These are phyloP conservation scores for Rusavskia elegans DNA, from an alignment of 495 filamentous ascomycete species.

Conservation along the genomic window DNA sequence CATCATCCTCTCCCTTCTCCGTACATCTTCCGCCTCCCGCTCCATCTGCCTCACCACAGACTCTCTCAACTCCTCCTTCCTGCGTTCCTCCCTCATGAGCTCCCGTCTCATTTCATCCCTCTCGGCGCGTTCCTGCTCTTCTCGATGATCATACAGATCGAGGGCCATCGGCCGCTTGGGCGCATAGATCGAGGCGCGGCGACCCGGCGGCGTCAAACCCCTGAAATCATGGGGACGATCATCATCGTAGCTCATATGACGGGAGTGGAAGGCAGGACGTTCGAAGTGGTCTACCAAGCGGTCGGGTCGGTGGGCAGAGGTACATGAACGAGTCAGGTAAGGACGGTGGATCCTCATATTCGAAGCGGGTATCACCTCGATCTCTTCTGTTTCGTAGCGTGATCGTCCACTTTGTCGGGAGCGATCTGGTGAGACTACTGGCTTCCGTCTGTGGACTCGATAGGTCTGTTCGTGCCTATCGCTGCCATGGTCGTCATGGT, in stretches of 20 bases:
- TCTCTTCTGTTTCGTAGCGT: neutral
- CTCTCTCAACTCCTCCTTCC: conserved; percentile 12
- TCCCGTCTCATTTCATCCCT: neutral
- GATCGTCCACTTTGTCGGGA: neutral
- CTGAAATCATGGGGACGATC: neutral
- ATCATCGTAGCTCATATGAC: neutral
- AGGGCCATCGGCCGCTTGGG: neutral
- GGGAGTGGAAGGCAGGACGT: conserved; percentile 1
- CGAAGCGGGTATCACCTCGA: neutral
- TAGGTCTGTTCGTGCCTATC: neutral
- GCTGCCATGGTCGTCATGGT: neutral
- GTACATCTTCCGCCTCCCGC: neutral
- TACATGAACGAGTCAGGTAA: neutral
- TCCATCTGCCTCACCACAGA: conserved; percentile 3
- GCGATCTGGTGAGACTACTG: neutral
- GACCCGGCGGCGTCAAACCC: neutral
- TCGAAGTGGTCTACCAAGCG: neutral
- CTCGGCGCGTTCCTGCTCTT: neutral
- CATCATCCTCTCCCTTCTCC: neutral
- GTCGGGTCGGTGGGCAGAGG: neutral
- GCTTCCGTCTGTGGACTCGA: neutral
- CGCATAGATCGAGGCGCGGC: neutral
- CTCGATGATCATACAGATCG: neutral
- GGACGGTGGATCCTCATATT: neutral
- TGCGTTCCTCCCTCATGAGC: conserved; percentile 13